These are phyloP conservation scores for Tremellales sp. DNA, from an alignment of 1,284 basidiomycete genomes.

Conservation along the genomic window DNA sequence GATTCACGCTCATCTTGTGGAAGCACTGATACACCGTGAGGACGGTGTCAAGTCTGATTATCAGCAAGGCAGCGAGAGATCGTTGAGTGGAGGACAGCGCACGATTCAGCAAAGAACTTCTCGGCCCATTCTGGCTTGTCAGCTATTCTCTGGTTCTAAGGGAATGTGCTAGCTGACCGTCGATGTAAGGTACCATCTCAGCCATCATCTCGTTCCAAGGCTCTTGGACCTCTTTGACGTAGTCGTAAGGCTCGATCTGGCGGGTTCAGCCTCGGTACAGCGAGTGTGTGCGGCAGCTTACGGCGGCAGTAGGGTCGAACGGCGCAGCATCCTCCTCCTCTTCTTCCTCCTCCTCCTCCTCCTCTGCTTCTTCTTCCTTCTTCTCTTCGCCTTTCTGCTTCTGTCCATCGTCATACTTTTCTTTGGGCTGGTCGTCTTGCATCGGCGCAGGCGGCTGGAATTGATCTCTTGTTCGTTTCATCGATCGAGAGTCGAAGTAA, in stretches of 20 bases:
- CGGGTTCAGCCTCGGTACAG: not conserved
- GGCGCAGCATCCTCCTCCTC: constrained; percentile 9
- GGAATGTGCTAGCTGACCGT: constrained; percentile 12
- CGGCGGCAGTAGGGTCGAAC: constrained; percentile 21
- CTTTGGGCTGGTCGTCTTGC: not conserved
- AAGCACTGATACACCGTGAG: constrained; percentile 18
- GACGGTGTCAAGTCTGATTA: constrained; percentile 18
- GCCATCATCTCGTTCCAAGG: constrained; percentile 28
- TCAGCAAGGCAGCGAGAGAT: not conserved
- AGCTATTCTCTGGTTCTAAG: not conserved
- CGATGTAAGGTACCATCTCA: constrained; percentile 15
- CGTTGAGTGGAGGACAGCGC: not conserved
- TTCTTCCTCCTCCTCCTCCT: constrained; percentile 22
- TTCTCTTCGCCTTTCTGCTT: not conserved
- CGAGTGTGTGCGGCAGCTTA: not conserved
- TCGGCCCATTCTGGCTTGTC: not conserved
- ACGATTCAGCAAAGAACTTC: not conserved
- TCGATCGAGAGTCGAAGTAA: no score
- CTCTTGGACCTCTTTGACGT: constrained; percentile 16
- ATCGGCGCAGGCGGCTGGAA: no score
- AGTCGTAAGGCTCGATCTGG: constrained; percentile 14
- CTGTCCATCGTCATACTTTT: not conserved
- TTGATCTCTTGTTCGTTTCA: no score
- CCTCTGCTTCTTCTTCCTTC: constrained; percentile 3
- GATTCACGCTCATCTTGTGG: constrained; percentile 8